Evolutionary conservation across 2,329 filamentous ascomycete species (phyloP).

Genomic region (Aspergillus sojae): DNA sequence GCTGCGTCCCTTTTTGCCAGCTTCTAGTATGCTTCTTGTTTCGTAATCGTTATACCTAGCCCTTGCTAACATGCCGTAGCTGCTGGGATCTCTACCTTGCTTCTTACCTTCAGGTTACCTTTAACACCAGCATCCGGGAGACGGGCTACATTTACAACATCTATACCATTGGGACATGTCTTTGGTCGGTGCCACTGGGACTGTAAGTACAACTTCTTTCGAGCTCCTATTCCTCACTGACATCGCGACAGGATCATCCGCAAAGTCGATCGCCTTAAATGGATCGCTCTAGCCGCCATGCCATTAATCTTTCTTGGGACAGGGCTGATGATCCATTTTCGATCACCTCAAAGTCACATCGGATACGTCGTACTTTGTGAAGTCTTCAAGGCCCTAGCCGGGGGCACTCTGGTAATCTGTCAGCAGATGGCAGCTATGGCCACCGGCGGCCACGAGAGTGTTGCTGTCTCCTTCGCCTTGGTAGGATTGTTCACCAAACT

Average conservation of each 20-base stretch:
- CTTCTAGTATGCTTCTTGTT: conserved; percentile 6
- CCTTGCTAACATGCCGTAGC: neutral
- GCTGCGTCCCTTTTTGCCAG: conserved; percentile 17
- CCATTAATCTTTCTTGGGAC: conserved; percentile 25
- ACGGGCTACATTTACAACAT: conserved; percentile 28
- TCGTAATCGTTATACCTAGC: neutral
- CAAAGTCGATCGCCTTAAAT: conserved; percentile 23
- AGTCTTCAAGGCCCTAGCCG: conserved; percentile 25
- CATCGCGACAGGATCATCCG: conserved; percentile 18
- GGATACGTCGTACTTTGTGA: conserved; percentile 24
- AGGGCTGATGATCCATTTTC: conserved; percentile 28
- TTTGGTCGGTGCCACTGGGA: conserved; percentile 24
- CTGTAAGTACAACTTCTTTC: conserved; percentile 4
- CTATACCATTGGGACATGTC: conserved; percentile 25
- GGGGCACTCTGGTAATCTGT: conserved; percentile 25
- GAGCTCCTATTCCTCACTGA: neutral
- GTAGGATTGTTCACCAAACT: conserved; percentile 26
- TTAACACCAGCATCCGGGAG: conserved; percentile 23
- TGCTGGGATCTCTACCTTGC: conserved; percentile 23
- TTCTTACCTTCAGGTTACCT: conserved; percentile 30
- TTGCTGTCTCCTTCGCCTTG: conserved; percentile 26
- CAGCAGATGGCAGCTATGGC: conserved; percentile 27
- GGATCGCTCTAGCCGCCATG: conserved; percentile 20
- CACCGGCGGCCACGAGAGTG: conserved; percentile 23
- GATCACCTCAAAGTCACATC: conserved; percentile 19